A percentile compares a stretch with the other conserved stretches of the same genome.
Evolutionary conservation across 2,329 filamentous ascomycete genomes (phyloP).

Genomic region (Dryadomyces quercivorus): DNA sequence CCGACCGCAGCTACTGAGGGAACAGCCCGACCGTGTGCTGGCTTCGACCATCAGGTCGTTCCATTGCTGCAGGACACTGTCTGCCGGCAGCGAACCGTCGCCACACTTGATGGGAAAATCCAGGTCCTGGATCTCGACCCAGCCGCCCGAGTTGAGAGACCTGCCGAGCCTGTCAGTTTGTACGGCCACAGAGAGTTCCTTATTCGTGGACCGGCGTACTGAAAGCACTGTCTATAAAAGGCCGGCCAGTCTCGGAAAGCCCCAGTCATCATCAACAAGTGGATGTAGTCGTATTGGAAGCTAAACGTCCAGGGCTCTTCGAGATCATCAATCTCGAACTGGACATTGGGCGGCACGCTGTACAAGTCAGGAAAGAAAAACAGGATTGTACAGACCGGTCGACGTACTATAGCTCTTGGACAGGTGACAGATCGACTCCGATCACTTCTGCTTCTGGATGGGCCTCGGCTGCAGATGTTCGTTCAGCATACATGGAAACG

Average conservation of each 20-base stretch:
- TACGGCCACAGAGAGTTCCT: no score
- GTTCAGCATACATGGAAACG: background rate
- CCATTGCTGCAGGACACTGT: constrained; percentile 17
- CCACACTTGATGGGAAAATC: constrained; percentile 20
- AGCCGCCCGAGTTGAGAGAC: constrained; percentile 13
- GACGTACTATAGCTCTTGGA: constrained; percentile 15
- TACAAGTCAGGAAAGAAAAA: background rate
- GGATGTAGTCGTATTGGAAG: constrained; percentile 17
- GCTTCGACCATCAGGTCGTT: constrained; percentile 19
- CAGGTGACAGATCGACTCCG: constrained; percentile 16
- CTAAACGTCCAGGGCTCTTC: constrained; percentile 18
- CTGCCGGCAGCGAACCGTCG: constrained; percentile 16
- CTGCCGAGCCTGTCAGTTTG: constrained; percentile 6
- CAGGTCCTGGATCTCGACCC: constrained; percentile 18
- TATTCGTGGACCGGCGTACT: constrained; percentile 6
- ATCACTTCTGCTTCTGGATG: constrained; percentile 17
- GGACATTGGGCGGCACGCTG: constrained; percentile 14
- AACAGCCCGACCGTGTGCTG: constrained; percentile 15
- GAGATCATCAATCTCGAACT: constrained; percentile 17
- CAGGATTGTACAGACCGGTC: background rate
- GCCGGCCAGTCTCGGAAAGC: constrained; percentile 16
- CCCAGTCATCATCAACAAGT: constrained; percentile 17
- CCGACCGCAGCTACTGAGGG: constrained; percentile 16
- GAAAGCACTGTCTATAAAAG: constrained; percentile 14
- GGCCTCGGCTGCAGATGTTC: constrained; percentile 12